phyloP scores from a whole-genome alignment of 2,329 filamentous ascomycete species.

The Periconia sp. region DNA sequence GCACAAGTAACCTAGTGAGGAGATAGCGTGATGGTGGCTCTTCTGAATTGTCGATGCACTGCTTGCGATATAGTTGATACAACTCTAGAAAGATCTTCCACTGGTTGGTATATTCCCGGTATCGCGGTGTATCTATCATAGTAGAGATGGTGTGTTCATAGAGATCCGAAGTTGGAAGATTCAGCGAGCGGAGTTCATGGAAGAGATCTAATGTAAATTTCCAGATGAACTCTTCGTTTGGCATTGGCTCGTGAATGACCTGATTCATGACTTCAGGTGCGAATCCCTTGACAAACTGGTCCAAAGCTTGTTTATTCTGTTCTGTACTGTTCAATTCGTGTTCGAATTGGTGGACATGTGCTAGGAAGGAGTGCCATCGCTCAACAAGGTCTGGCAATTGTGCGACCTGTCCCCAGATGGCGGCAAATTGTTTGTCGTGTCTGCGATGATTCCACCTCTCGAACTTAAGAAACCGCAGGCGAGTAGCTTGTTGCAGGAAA shows the following conservation, averaged over 20 bases:
- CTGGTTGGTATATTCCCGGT: slow-evolving; percentile 32
- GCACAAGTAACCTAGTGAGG: slow-evolving; percentile 26
- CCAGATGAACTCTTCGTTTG: slow-evolving; percentile 34
- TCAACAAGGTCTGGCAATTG: slow-evolving; percentile 31
- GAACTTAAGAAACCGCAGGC: slow-evolving; percentile 1
- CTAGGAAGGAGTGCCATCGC: slow-evolving; percentile 33
- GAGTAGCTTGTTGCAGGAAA: slow-evolving; percentile 17
- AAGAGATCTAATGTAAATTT: slow-evolving; percentile 33
- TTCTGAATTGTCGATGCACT: slow-evolving; percentile 16
- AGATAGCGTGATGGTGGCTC: slow-evolving; percentile 27
- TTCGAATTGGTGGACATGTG: slow-evolving; percentile 28
- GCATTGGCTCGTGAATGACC: slow-evolving; percentile 20
- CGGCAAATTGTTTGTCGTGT: slow-evolving; percentile 7
- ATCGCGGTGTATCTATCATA: slow-evolving; percentile 31
- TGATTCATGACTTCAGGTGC: slow-evolving; percentile 34
- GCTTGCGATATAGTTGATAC: slow-evolving; percentile 30
- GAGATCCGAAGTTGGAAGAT: slow-evolving; percentile 22
- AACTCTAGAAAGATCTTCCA: slow-evolving; percentile 32
- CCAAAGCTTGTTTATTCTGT: slow-evolving; percentile 18
- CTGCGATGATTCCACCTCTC: slow-evolving; percentile 9
- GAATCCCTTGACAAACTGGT: slow-evolving; percentile 34
- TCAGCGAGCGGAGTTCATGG: slow-evolving; percentile 22
- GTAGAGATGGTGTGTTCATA: slow-evolving; percentile 35
- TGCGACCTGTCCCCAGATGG: slow-evolving; percentile 31
- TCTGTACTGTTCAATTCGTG: slow-evolving; percentile 27